phyloP scores from a whole-genome alignment of 148 eudicot species.

The Arctostaphylos glauca region DNA sequence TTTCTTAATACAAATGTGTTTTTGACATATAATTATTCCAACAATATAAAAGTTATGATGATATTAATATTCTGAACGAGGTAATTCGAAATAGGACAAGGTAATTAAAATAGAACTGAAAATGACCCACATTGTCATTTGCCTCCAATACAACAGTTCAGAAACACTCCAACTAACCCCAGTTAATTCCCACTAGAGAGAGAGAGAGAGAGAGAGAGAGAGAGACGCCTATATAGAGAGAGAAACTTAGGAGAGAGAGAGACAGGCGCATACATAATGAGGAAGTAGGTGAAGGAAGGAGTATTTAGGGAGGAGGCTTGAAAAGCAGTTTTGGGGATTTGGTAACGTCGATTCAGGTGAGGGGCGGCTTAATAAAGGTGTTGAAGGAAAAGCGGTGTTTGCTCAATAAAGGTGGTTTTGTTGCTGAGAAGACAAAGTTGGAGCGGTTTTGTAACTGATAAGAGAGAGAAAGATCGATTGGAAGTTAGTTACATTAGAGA shows the following conservation, averaged over 20 bases:
- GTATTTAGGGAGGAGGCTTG: slow-evolving; percentile 9
- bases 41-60: too few species aligned
- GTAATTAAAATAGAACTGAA: too few species aligned
- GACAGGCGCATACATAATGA: background rate
- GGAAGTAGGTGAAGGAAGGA: background rate
- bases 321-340: slow-evolving; percentile 34
- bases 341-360: slow-evolving; percentile 30
- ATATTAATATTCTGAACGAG: too few species aligned
- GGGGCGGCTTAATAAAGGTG: slow-evolving; percentile 13
- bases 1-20: too few species aligned
- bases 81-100: too few species aligned
- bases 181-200: slow-evolving; percentile 7
- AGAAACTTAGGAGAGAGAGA: background rate
- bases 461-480: slow-evolving; percentile 21
- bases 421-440: slow-evolving; percentile 27
- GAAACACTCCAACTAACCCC: slow-evolving; percentile 4
- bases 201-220: background rate
- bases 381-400: slow-evolving; percentile 19
- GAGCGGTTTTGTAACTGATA: slow-evolving; percentile 57
- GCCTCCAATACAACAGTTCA: too few species aligned
- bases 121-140: too few species aligned
- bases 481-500: background rate
- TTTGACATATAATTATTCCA: too few species aligned
- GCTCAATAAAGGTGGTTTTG: slow-evolving; percentile 24
- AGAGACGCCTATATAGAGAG: slow-evolving; percentile 11